These are phyloP conservation scores for Arthrobotrys iridis DNA, from an alignment of 2,329 filamentous ascomycete species.

Conservation along the genomic window DNA sequence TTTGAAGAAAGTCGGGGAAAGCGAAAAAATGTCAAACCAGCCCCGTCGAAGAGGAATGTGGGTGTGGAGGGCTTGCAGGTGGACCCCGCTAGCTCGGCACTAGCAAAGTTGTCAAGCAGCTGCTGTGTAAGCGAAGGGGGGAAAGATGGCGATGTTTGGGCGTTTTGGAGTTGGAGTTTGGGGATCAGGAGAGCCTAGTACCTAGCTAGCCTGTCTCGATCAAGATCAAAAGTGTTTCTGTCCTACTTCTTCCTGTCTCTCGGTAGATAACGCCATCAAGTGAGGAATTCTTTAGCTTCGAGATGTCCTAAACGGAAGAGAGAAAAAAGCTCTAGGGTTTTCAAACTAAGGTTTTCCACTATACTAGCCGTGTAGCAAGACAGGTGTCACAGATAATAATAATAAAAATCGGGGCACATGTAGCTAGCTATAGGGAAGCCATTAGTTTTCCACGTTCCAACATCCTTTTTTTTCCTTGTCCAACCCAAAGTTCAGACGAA, in stretches of 20 bases:
- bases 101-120: not conserved
- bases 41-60: conserved; percentile 1
- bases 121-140: conserved; percentile 4
- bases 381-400: too few species aligned
- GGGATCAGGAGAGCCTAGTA: too few species aligned
- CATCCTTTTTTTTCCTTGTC: not conserved
- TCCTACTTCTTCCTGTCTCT: not conserved
- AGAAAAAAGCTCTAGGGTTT: too few species aligned
- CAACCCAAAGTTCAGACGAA: conserved; percentile 53
- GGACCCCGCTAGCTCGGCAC: not conserved
- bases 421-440: too few species aligned
- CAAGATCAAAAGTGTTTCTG: not conserved
- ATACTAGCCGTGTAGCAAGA: not conserved
- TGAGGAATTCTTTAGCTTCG: too few species aligned
- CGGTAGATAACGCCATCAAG: not conserved
- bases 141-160: not conserved
- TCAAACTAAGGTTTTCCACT: too few species aligned
- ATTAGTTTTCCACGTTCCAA: not conserved
- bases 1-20: too few species aligned
- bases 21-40: conserved; percentile 15
- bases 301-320: too few species aligned
- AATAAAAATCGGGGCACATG: too few species aligned
- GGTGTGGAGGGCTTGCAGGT: conserved; percentile 15
- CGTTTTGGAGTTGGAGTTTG: not conserved
- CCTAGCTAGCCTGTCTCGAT: not conserved